Evolutionary conservation across 345 rosid species (phyloP).

Genomic region (Eucalyptus fibrosa): DNA sequence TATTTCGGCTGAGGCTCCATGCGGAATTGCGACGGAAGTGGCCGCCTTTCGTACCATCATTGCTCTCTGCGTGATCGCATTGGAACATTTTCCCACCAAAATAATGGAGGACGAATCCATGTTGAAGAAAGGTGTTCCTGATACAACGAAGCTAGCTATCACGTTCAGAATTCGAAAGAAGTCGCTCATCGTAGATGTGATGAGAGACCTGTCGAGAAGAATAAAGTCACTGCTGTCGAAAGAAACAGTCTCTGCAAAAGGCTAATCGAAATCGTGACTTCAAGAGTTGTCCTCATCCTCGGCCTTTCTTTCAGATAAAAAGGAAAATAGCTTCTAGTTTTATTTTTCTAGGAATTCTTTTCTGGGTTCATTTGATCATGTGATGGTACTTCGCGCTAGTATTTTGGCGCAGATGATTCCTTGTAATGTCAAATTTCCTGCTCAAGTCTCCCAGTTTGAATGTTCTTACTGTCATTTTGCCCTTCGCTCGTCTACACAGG

Average conservation of each 20-base stretch:
- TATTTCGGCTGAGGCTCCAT: slow-evolving; percentile 53
- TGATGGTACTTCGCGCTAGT: neutral
- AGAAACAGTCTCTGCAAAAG: slow-evolving; percentile 16
- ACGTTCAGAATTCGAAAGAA: slow-evolving; percentile 73
- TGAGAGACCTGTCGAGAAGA: slow-evolving; percentile 48
- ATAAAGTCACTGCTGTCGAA: slow-evolving; percentile 31
- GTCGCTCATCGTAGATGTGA: slow-evolving; percentile 49
- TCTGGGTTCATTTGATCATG: neutral
- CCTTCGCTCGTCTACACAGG: neutral
- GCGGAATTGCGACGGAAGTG: slow-evolving; percentile 49
- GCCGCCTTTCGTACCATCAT: slow-evolving; percentile 48
- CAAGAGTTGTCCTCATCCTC: neutral
- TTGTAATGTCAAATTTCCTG: neutral
- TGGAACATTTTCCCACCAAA: slow-evolving; percentile 73
- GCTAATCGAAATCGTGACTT: neutral
- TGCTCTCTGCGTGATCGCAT: slow-evolving; percentile 62
- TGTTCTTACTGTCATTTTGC: neutral
- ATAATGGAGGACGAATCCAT: slow-evolving; percentile 65
- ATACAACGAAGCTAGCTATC: slow-evolving; percentile 44
- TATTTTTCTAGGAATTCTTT: neutral
- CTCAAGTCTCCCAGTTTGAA: neutral
- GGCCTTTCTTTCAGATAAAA: neutral
- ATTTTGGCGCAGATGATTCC: neutral
- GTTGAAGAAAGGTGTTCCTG: slow-evolving; percentile 40
- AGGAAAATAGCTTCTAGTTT: neutral